Evolutionary conservation across 23 red algal species (phyloP).

Genomic region (Chondrus crispus): DNA sequence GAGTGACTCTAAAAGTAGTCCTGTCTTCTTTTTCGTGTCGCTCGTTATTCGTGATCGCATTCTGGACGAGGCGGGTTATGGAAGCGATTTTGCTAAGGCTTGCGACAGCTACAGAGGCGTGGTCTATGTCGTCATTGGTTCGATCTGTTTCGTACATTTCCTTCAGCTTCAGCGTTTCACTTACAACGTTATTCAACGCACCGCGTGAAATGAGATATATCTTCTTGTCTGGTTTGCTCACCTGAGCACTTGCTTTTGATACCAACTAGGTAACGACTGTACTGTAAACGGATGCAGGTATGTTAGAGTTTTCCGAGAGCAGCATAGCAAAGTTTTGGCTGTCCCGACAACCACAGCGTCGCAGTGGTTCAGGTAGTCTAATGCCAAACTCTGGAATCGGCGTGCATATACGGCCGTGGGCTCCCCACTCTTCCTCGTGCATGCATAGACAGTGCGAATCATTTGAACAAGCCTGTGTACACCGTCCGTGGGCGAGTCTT

Average conservation of each 20-base stretch:
- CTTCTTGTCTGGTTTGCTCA: no score
- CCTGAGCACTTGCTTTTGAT: background rate
- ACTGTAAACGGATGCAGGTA: background rate
- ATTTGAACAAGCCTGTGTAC: background rate
- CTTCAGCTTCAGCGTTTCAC: no score
- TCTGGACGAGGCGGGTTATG: no score
- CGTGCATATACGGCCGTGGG: background rate
- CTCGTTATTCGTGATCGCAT: background rate
- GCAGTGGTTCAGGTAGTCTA: background rate
- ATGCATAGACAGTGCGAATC: background rate
- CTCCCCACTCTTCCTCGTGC: background rate
- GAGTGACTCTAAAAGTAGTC: background rate
- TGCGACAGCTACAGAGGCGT: no score
- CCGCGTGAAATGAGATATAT: no score
- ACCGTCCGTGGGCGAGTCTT: background rate
- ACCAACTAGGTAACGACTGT: background rate
- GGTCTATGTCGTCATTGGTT: no score
- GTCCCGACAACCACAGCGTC: background rate
- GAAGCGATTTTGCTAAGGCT: no score
- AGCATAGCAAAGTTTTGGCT: conserved; percentile 4
- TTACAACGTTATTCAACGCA: no score
- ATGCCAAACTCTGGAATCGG: background rate
- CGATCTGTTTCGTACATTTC: no score
- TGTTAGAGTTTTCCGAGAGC: background rate
- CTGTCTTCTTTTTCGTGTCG: background rate